Conservation (phyloP, 192 early-diverging fungal genomes). For the Lobosporangium transversale region DNA sequence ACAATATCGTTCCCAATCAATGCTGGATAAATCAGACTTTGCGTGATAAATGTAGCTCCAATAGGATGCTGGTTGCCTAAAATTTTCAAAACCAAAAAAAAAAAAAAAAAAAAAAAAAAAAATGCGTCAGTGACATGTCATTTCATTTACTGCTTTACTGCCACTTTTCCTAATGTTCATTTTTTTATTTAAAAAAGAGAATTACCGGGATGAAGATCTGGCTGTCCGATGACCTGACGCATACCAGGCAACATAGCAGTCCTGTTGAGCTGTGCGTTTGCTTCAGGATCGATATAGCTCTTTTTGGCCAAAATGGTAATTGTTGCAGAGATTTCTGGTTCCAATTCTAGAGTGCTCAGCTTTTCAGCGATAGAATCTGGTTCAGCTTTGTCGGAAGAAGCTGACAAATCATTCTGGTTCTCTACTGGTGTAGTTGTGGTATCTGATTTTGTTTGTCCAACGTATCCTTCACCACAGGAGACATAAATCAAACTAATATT, state of each 20-base stretch:
- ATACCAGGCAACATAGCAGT: conserved; percentile 59
- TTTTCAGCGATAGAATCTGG: background rate
- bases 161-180: too few relatives aligned
- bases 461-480: conserved; percentile 62
- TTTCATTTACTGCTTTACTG: too few relatives aligned
- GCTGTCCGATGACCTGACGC: conserved; percentile 60
- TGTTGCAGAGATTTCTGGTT: conserved; percentile 21
- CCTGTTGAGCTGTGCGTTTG: conserved; percentile 56
- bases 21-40: conserved; percentile 60
- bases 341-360: conserved; percentile 5
- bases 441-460: conserved; percentile 52
- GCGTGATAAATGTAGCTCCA: conserved; percentile 61
- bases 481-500: conserved; percentile 55
- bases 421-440: background rate
- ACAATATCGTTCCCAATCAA: conserved; percentile 66
- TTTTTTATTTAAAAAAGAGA: background rate
- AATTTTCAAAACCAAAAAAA: too few relatives aligned
- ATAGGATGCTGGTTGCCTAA: conserved; percentile 55
- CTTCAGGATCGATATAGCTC: conserved; percentile 55
- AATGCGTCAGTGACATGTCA: too few relatives aligned
- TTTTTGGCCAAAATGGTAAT: conserved; percentile 57
- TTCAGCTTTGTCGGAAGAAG: background rate
- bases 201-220: conserved; percentile 65
- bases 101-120: too few relatives aligned
- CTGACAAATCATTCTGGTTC: background rate